Conservation (phyloP, 208 protist genomes). For the Naegleria fowleri region DNA sequence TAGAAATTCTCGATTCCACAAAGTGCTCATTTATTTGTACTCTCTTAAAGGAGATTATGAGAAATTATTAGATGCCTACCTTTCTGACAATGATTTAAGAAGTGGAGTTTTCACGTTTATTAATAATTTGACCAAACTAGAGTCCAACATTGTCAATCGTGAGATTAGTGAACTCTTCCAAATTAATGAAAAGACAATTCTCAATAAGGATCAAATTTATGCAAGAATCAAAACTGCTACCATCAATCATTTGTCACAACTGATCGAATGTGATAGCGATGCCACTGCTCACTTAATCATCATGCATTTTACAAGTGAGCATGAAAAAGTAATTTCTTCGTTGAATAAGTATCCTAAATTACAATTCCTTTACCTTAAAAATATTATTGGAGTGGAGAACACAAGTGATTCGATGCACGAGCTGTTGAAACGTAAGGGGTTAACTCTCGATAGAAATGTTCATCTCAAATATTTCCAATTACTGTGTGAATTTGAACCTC, state of each 20-base stretch:
- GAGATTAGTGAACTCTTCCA: neutral
- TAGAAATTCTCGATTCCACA: neutral
- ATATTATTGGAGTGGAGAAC: neutral
- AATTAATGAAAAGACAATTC: neutral
- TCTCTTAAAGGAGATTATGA: neutral
- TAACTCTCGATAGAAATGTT: neutral
- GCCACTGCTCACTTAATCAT: neutral
- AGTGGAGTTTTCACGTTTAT: neutral
- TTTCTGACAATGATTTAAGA: neutral
- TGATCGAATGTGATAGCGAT: conserved; percentile 14
- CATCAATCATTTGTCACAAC: neutral
- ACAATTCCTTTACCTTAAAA: conserved; percentile 1
- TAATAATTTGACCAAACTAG: neutral
- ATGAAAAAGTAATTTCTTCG: neutral
- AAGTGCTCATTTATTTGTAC: neutral
- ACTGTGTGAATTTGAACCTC: conserved; percentile 15
- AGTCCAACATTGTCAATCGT: neutral
- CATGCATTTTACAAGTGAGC: neutral
- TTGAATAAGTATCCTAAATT: neutral
- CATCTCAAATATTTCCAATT: neutral
- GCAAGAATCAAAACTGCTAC: neutral
- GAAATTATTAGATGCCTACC: neutral
- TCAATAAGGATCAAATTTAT: neutral
- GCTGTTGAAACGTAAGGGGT: neutral
- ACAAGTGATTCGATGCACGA: neutral